Base-by-base conservation (phyloP, 495 filamentous ascomycete genomes). In the Cudoniella acicularis region DNA sequence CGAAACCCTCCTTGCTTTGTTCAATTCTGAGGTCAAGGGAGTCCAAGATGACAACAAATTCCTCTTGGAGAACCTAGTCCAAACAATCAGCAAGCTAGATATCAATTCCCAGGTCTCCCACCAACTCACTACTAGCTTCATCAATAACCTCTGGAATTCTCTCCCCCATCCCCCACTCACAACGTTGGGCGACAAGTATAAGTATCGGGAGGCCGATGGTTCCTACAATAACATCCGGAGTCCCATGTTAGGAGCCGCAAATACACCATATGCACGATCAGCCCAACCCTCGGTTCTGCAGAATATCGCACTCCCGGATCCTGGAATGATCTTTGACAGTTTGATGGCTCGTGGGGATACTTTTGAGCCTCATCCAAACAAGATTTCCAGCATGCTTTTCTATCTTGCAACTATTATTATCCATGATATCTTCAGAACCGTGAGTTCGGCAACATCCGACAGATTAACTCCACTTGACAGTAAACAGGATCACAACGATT, bases 361-460 rank as follows among this genome's bases (percentile, higher is more conserved):
- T 65, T 64, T 67, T 24, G 54, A 66, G 49, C 47, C 57, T 1
- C 64, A 69, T 52, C 61, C 64, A 0, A 59, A 60, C 16, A 88
- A 89, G 62, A 86, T 96, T 18, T 96, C 91, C 0, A 93, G 89
- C 65, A 79, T 96, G 55, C 74, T 97, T 11, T 97, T 92, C 78
- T 92, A 97, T 63, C 82, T 92, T 68, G 92, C 91, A 6, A 89
- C 85, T 16, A 90, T 96, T 55, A 92, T 96, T 60, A 96, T 94
- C 65, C 92, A 96, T 62, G 88, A 85, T 78, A 67, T 75, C 54
- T 79, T 77, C 56, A 64, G 70, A 10, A 77, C 75, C 2, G 60
- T 63, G 21, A 57, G 64, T 47, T 27, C 1, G 20, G 36, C 9
- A 23, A 10, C 9, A 2, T 8, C n/a, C 40, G 17, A 25, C 8